Evolutionary conservation across 768 basidiomycete species (phyloP).

Genomic region (Leccinellum albellum): DNA sequence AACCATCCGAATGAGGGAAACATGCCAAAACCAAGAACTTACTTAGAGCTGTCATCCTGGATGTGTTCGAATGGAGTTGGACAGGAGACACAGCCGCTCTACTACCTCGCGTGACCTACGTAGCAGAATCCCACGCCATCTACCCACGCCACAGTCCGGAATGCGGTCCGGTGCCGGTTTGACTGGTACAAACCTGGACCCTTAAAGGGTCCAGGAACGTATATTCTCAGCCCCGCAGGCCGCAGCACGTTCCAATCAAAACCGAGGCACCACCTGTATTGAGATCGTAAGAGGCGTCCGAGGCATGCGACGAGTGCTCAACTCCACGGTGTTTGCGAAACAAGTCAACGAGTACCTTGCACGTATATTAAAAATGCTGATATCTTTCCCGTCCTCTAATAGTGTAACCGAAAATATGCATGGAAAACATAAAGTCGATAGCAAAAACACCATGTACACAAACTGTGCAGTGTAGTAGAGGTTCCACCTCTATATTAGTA

Average conservation of each 20-base stretch:
- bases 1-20: too few species aligned
- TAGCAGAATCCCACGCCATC: too few species aligned
- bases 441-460: slow-evolving; percentile 25
- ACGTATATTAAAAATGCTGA: background rate
- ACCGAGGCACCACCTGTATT: background rate
- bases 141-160: too few species aligned
- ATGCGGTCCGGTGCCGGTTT: too few species aligned
- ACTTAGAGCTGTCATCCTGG: too few species aligned
- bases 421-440: slow-evolving; percentile 13
- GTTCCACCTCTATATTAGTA: slow-evolving; percentile 31
- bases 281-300: background rate
- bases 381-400: background rate
- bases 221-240: background rate
- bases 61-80: too few species aligned
- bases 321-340: background rate
- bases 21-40: too few species aligned
- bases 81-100: too few species aligned
- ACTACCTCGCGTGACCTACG: too few species aligned
- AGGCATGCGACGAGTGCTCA: background rate
- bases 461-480: slow-evolving; percentile 15
- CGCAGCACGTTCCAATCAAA: background rate
- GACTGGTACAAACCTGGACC: too few species aligned
- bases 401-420: slow-evolving; percentile 5
- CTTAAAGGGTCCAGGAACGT: too few species aligned
- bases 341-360: background rate